Conservation (phyloP, 176 grass and related monocot species). For the Oryza coarctata region DNA sequence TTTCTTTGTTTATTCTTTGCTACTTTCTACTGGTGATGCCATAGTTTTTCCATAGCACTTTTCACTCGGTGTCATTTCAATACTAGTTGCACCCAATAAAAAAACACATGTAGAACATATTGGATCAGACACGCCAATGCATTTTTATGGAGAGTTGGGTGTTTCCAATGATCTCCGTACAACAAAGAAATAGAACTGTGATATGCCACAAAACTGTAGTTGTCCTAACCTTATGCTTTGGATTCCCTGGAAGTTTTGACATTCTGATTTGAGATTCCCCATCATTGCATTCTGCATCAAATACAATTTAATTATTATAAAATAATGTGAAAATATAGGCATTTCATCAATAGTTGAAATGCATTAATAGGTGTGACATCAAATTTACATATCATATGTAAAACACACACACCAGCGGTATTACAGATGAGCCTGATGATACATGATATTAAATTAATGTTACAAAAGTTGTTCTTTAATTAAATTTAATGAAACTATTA, state of each 20-base stretch:
- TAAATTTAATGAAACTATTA: not conserved
- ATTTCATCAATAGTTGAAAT: not conserved
- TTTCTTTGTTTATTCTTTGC: not conserved
- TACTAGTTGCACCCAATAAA: not conserved
- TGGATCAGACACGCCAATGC: not conserved
- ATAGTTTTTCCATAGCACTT: not conserved
- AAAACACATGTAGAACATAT: not conserved
- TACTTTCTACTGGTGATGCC: not conserved
- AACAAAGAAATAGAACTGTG: not conserved
- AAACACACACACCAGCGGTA: not conserved
- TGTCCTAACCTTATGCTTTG: constrained; percentile 53
- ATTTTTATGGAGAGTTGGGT: not conserved
- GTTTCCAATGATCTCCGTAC: not conserved
- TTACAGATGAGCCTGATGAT: not conserved
- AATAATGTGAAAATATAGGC: not conserved
- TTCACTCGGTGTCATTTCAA: not conserved
- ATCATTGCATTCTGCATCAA: constrained; percentile 74
- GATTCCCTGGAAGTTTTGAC: constrained; percentile 61
- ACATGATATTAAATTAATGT: not conserved
- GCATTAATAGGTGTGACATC: not conserved
- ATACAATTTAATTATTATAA: constrained; percentile 4
- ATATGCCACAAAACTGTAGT: not conserved
- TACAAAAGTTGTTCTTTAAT: not conserved
- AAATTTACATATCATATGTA: not conserved
- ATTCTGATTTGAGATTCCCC: constrained; percentile 55